Base-by-base conservation (phyloP, 208 protist species). In the Leishmania aethiopica region DNA sequence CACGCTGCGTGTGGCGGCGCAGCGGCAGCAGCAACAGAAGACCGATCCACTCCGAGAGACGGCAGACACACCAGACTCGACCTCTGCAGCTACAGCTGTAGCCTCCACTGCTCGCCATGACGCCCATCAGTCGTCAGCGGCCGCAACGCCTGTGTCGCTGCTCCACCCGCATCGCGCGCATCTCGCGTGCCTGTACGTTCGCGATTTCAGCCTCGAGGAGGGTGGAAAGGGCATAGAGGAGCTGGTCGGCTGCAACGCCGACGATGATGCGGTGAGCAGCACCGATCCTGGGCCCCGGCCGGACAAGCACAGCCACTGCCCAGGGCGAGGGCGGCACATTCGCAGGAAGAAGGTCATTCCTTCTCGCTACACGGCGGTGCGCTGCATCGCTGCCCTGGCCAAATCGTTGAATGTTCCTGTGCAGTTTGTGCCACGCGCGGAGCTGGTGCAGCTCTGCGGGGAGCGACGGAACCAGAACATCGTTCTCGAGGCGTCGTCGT, bases 381-480 rank as follows among this genome's bases (percentile, higher is more conserved):
- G 89, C 57, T 91, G 90, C 70, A 91, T 96, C 81, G 74, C 88
- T 17, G 78, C 83, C 32, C 78, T 97, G 42, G 93, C 92, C 42
- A 90, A 90, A 73, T 81, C 78, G 15, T 49, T 94, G 75, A 66
- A 86, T 3, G 84, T 95, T 47, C 88, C 91, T 5, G 78, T 97
- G 17, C 79, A 78, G 10, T 88, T 88, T 17, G 94, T 97, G 69
- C 88, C 92, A 28, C 90, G 94, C 1, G 57, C 69, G 5, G 91
- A 94, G 87, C 84, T 97, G 42, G 85, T 91, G 82, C 88, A 89
- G 84, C 87, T 97, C 40, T 95, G 94, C 69, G 94, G 94, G 32
- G 94, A 97, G 81, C 88, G 94, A 32, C 89, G 94, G 0, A 90
- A 97, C 76, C 94, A 97, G 79, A 95, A 96, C 71, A 84, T 91